Base-by-base conservation (phyloP, 169 alveolate genomes). In the Eimeria falciformis region DNA sequence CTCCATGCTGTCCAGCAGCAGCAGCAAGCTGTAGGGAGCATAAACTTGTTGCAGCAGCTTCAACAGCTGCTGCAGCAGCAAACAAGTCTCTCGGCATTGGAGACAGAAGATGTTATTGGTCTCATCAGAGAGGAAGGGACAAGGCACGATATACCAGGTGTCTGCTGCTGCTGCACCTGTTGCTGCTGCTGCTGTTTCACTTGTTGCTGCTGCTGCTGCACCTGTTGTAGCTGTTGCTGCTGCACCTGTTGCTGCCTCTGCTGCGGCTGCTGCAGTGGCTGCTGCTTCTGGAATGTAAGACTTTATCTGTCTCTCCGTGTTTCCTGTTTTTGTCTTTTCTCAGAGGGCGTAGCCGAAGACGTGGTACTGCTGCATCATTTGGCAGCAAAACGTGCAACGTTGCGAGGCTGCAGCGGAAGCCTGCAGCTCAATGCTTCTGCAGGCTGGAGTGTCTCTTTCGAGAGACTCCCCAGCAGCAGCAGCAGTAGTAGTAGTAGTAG, bases 181-280 rank as follows among this genome's bases (percentile, higher is more conserved):
- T 9, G 75, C 75, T 25, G 46, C 88, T 78, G 88, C 88, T 18
- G 29, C 75, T 65, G 75, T 23, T 11, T n/a, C 40, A 12, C 29
- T 17, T 77, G 47, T n/a, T 77, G 87, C 69, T 77, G 87, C 68
- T 77, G 87, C 87, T 77, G 85, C 37, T n/a, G n/a, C n/a, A n/a
- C n/a, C n/a, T n/a, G n/a, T n/a, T n/a, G n/a, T n/a, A 9, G 56
- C 23, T n/a, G 7, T 7, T 40, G 56, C 85, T 40, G 29, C n/a
- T 50, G 87, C 47, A 46, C 0, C 69, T n/a, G n/a, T n/a, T n/a
- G n/a, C n/a, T n/a, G n/a, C n/a, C n/a, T n/a, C n/a, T n/a, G 62
- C 62, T 17, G 17, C 62, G 9, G 62, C n/a, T 53, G 62, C 62
- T 53, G n/a, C 62, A 12, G 62, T 9, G 62, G n/a, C 62, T 77